Evolutionary conservation across 1,284 basidiomycete species (phyloP), one percentile per base, ranked within the genome.

Genomic region (Austropuccinia psidii): DNA sequence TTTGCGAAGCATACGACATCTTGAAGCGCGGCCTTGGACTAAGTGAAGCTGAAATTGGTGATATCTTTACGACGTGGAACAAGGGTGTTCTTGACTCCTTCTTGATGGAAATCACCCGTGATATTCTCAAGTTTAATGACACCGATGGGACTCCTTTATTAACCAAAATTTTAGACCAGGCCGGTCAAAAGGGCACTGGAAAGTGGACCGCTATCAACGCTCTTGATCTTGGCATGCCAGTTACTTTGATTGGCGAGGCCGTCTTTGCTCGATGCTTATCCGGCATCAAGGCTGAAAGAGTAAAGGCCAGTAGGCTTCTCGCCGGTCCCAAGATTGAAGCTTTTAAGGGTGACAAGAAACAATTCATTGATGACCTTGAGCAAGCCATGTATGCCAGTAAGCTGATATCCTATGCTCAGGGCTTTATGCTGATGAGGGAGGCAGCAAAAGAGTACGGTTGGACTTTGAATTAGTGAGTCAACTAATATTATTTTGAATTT

Each of bases 181-280:
- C 96, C 76, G 96, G 95, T 75, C 96, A 99, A 83, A 99, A 99
- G 85, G 96, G 96, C 82, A 99, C 96, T 77, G 96, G 96, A 75
- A 98, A 98, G 84, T 99, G 96, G 96, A 99, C 96, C 75, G 96
- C 96, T 77, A 91, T 98, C 80, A 91, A 93, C 81, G 96, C 96
- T 76, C 89, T 98, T 77, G 96, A 99, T 80, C 89, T 93, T 78
- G 95, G 95, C 80, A 90, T 87, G 80, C 81, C 80, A 89, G 93
- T 98, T 79, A 99, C 96, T 76, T 87, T 99, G 79, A 98, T 98
- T 79, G 96, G 95, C 77, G 96, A 99, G 85, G 95, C 96, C 77
- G 96, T 99, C 78, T 99, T 98, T 80, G 93, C 96, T 77, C 93
- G 96, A 81, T 98, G 94, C 86, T 84, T 99, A 80, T 98, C 95